Percentiles rank a stretch among this genome's conserved stretches.
Conservation (phyloP, 495 filamentous ascomycete species). For the Sphaerosporella brunnea region DNA sequence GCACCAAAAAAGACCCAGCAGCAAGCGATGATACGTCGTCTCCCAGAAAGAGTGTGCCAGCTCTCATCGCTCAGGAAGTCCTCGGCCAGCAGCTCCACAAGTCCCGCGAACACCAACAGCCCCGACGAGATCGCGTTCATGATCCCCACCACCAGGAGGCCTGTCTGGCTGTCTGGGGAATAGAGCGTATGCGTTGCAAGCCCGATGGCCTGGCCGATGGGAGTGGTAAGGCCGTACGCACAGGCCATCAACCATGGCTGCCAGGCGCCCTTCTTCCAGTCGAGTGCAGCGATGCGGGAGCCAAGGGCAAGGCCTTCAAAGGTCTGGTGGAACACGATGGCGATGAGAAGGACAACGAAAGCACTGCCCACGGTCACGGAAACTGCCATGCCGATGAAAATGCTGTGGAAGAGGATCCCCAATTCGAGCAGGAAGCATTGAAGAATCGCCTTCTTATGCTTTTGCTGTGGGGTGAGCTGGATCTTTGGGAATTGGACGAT, state of each 20-base stretch:
- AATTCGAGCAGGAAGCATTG: conserved; percentile 69
- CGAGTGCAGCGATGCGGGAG: conserved; percentile 41
- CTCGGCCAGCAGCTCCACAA: conserved; percentile 83
- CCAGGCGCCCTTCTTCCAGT: conserved; percentile 32
- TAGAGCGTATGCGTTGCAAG: conserved; percentile 40
- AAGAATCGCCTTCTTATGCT: conserved; percentile 45
- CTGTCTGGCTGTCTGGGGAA: conserved; percentile 45
- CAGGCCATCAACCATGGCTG: conserved; percentile 48
- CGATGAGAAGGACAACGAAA: conserved; percentile 48
- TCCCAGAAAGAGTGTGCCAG: conserved; percentile 54
- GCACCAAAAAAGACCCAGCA: conserved; percentile 61
- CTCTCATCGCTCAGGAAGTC: conserved; percentile 84
- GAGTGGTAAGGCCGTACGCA: conserved; percentile 42
- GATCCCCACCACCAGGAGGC: conserved; percentile 46
- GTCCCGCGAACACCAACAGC: conserved; percentile 70
- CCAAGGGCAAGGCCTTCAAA: conserved; percentile 55
- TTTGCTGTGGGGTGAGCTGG: conserved; percentile 21
- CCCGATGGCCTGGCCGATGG: conserved; percentile 44
- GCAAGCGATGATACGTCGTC: conserved; percentile 56
- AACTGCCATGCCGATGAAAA: conserved; percentile 66
- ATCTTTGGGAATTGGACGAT: background rate
- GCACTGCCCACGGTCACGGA: conserved; percentile 44
- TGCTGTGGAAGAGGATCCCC: conserved; percentile 70
- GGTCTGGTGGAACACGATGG: conserved; percentile 51
- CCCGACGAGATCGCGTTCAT: conserved; percentile 51